Percentiles rank a stretch among this genome's conserved stretches.
These are phyloP conservation scores for Plasmodium gaboni DNA, from an alignment of 169 alveolate genomes.

Conservation along the genomic window DNA sequence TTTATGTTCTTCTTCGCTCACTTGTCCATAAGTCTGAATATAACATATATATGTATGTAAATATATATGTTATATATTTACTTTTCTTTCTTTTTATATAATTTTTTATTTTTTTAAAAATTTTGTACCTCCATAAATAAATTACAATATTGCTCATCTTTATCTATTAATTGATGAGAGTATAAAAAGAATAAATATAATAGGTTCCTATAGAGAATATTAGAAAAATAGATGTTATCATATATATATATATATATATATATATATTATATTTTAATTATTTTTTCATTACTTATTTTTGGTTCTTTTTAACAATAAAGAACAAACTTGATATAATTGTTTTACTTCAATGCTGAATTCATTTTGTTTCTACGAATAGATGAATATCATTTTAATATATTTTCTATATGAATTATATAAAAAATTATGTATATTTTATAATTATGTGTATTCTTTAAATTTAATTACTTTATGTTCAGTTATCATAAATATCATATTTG, in stretches of 20 bases:
- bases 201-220: constrained; percentile 8
- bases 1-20: constrained; percentile 67
- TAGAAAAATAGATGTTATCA: constrained; percentile 3
- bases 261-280: neutral
- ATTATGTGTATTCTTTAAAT: neutral
- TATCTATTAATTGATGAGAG: constrained; percentile 52
- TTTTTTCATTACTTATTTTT: constrained; percentile 36
- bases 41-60: neutral
- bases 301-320: constrained; percentile 26
- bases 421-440: neutral
- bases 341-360: constrained; percentile 8
- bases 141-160: constrained; percentile 24
- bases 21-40: constrained; percentile 21
- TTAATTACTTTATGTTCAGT: constrained; percentile 23
- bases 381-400: neutral
- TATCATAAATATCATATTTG: constrained; percentile 36
- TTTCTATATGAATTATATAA: neutral
- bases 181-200: constrained; percentile 25
- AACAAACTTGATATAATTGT: constrained; percentile 36
- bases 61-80: neutral
- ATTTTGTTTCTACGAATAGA: constrained; percentile 9
- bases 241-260: neutral
- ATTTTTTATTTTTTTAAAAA: neutral
- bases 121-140: constrained; percentile 35
- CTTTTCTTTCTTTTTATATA: neutral